Evolutionary conservation across 1,284 basidiomycete species (phyloP).

Genomic region (Uromyces viciae-fabae): DNA sequence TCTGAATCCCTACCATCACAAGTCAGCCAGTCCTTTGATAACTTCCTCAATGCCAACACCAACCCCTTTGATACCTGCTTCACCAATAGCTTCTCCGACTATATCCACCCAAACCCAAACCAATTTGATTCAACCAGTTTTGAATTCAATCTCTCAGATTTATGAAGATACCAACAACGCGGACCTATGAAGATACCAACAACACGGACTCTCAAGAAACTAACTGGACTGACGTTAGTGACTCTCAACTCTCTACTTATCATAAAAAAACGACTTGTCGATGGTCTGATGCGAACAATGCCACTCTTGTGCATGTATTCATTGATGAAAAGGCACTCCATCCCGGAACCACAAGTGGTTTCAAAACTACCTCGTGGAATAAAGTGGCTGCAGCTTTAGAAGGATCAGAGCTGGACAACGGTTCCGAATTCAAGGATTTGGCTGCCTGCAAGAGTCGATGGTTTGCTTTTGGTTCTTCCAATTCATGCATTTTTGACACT

Average conservation of each 20-base stretch:
- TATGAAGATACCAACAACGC: too few relatives aligned
- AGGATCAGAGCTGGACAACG: background rate
- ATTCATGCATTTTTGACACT: background rate
- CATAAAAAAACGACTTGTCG: background rate
- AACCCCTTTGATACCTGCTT: too few relatives aligned
- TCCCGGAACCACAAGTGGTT: background rate
- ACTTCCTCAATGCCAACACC: too few relatives aligned
- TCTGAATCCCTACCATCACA: too few relatives aligned
- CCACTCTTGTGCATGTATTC: background rate
- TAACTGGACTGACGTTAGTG: background rate
- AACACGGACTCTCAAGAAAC: too few relatives aligned
- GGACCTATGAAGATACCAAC: too few relatives aligned
- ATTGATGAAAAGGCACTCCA: background rate
- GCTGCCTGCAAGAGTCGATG: background rate
- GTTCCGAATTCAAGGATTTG: background rate
- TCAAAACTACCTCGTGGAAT: background rate
- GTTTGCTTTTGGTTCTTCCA: background rate
- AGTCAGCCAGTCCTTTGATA: too few relatives aligned
- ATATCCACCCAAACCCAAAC: too few relatives aligned
- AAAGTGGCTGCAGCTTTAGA: background rate
- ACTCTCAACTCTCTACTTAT: background rate
- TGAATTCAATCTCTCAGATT: too few relatives aligned
- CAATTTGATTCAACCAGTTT: too few relatives aligned
- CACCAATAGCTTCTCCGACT: too few relatives aligned
- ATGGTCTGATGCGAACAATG: background rate